Conservation (phyloP, 2,329 filamentous ascomycete species). For the Neocucurbitaria cava region DNA sequence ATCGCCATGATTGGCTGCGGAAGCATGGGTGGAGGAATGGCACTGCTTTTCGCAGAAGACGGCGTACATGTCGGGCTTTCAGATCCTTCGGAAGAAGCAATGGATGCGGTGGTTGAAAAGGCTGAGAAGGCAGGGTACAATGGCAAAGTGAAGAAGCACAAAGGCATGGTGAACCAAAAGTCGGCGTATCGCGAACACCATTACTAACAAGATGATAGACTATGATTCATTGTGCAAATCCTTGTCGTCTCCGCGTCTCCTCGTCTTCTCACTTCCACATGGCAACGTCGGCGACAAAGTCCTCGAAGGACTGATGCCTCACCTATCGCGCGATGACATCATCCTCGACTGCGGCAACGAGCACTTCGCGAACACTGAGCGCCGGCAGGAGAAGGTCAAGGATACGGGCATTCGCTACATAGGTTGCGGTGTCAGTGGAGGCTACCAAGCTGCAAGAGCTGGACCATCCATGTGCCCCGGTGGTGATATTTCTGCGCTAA, state of each 20-base stretch:
- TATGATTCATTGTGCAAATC: conserved; percentile 60
- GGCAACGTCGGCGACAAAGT: conserved; percentile 57
- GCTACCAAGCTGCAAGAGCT: conserved; percentile 70
- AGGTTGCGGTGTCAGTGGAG: conserved; percentile 72
- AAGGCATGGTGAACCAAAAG: conserved; percentile 19
- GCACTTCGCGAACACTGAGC: conserved; percentile 69
- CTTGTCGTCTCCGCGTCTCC: conserved; percentile 57
- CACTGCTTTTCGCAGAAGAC: conserved; percentile 65
- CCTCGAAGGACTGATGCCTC: conserved; percentile 55
- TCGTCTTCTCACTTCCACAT: conserved; percentile 63
- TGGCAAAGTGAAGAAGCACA: conserved; percentile 49
- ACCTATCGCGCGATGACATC: conserved; percentile 67
- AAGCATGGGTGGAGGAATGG: conserved; percentile 67
- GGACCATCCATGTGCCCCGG: conserved; percentile 74
- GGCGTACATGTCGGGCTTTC: conserved; percentile 62
- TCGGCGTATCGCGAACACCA: neutral
- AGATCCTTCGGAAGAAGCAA: conserved; percentile 59
- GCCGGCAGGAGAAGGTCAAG: conserved; percentile 64
- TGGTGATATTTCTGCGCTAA: conserved; percentile 64
- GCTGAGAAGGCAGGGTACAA: conserved; percentile 51
- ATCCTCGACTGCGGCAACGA: conserved; percentile 75
- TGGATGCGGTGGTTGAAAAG: conserved; percentile 53
- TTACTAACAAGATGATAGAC: conserved; percentile 41
- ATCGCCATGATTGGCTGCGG: conserved; percentile 66
- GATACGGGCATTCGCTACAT: conserved; percentile 68